Evolutionary conservation across 495 filamentous ascomycete genomes (phyloP), one percentile per base, ranked within the genome.

Genomic region (Aspergillus saccharolyticus): DNA sequence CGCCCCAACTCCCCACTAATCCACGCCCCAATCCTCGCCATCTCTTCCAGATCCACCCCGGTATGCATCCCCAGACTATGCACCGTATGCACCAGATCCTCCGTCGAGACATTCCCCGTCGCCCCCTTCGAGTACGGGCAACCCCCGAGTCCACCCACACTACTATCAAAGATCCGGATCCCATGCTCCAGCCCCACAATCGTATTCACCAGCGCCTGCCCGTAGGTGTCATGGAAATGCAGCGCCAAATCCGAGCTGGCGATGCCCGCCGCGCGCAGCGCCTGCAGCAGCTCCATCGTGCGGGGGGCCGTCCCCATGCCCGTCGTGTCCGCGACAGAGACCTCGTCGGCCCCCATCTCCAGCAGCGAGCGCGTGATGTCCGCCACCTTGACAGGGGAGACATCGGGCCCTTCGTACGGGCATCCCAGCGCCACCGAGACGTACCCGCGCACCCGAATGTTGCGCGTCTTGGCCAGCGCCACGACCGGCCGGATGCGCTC

Each of bases 151-250:
- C 95, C 95, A 2, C 85, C 92, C 12, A 97, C 91, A 52, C 88
- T 89, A 56, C 84, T 85, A 67, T 99, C 94, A 72, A 97, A 97
- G 1, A 85, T 88, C 44, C 94, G 72, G 54, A 99, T 86, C 0
- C 94, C 94, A 54, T 90, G 86, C 71, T 97, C 92, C 9, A 97
- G 74, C 19, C 87, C 86, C 3, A 96, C 88, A 4, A 91, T 81
- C 0, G 87, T 88, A 66, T 98, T 97, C 25, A 96, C 89, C 53
- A 97, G 76, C 8, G 95, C 95, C 74, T 94, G 89, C 10, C 92
- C 95, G 70, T 95, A 99, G 4, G 95, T 99, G 64, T 98, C 91
- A 61, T 97, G 94, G 67, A 97, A 97, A 65, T 98, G 94, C 70
- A 96, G 84, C 1, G 93, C 92, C 1, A 98, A 63, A 63, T 95